Base-by-base conservation (phyloP, 2,329 filamentous ascomycete species). In the Pseudodiploospora longispora region DNA sequence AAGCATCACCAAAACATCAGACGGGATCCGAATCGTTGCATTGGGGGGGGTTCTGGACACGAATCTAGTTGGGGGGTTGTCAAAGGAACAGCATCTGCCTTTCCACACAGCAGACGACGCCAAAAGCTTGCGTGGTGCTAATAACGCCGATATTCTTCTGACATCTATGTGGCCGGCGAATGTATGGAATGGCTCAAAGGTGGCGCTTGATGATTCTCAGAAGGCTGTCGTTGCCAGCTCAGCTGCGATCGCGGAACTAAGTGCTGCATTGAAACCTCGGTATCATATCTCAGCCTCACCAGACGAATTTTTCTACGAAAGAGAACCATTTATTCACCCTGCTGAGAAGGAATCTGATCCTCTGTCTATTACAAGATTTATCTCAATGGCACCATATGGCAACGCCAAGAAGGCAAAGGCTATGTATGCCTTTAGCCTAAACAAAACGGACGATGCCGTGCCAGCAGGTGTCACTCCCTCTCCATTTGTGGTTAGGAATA, bases 251-350 rank as follows among this genome's bases (percentile, higher is more conserved):
- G 80, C 89, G 5, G 85, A 94, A 47, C 73, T 98, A 8, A 91
- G 85, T 56, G 74, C 82, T 3, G 67, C 79, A 1, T 66, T 98
- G 19, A 93, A 89, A 61, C 93, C 93, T n/a, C 82, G 87, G 29
- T 98, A 98, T 59, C 90, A 97, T 62, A 82, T 97, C 57, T 81
- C 87, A 2, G 72, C 78, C 4, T 86, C 86, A 0, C 74, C 79
- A 1, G 62, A 60, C 6, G 66, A 73, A 6, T 82, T 82, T 55
- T 91, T 86, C 65, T 97, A 83, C 61, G 91, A 98, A 66, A 82
- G 93, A 44, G 93, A 97, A 63, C 88, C 91, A 0, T 98, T 96
- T 68, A 82, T 93, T 57, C 83, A 95, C 59, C 72, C 76, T 2
- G 53, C 65, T 6, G 60, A 64, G 33, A 64, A 66, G 10, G 67